A percentile compares a stretch with the other conserved stretches of the same genome.
phyloP scores from a whole-genome alignment of 768 basidiomycete species.

The Boletus reticuloceps region DNA sequence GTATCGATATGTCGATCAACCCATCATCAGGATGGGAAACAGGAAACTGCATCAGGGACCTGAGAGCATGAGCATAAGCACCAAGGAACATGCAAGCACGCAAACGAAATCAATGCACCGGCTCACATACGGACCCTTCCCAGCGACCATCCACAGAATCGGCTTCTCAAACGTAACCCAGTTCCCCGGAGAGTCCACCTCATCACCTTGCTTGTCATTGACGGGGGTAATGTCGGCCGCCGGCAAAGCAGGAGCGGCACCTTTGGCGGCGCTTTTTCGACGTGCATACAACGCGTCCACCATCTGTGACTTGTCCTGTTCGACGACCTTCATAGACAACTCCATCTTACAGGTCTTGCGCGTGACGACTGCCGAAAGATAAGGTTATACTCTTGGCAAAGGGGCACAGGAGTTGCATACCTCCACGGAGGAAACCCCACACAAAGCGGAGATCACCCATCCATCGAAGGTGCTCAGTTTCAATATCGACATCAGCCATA shows the following conservation, averaged over 20 bases:
- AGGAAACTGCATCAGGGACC: conserved; percentile 82
- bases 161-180: conserved; percentile 74
- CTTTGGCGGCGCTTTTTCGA: conserved; percentile 24
- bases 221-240: conserved; percentile 8
- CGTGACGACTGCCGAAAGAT: conserved; percentile 45
- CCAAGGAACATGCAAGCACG: background rate
- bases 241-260: conserved; percentile 5
- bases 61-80: conserved; percentile 20
- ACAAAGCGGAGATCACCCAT: conserved; percentile 83
- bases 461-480: conserved; percentile 83
- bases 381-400: background rate
- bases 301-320: conserved; percentile 73
- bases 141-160: conserved; percentile 68
- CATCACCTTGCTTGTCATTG: conserved; percentile 14
- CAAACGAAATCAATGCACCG: conserved; percentile 38
- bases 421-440: conserved; percentile 65
- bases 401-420: conserved; percentile 37
- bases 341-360: conserved; percentile 67
- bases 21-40: conserved; percentile 80
- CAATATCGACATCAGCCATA: conserved; percentile 82
- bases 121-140: conserved; percentile 75
- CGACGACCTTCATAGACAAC: conserved; percentile 66
- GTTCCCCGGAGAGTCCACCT: conserved; percentile 43
- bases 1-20: conserved; percentile 65
- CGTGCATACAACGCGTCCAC: conserved; percentile 45